Conservation (phyloP, 75 land plant genomes). For the Cryptomeria japonica region DNA sequence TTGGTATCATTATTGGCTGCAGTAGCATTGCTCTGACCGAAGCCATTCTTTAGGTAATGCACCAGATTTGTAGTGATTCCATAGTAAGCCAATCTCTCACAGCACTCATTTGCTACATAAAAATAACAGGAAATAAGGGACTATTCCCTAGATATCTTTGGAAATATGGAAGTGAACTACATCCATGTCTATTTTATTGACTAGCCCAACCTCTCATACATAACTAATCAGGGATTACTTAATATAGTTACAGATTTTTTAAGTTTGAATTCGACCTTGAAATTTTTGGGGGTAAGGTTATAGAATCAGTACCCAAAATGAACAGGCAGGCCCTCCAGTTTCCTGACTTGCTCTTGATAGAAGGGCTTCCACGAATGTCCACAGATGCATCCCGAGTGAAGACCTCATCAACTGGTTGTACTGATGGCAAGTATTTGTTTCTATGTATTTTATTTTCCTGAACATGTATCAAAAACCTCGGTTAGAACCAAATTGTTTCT, state of each 20-base stretch:
- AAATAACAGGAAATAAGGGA: not conserved
- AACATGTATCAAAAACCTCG: not conserved
- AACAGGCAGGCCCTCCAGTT: conserved; percentile 77
- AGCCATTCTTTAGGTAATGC: conserved; percentile 53
- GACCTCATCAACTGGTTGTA: conserved; percentile 16
- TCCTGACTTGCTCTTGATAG: conserved; percentile 63
- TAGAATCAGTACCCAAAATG: conserved; percentile 56
- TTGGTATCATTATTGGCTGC: conserved; percentile 82
- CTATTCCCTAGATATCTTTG: not conserved
- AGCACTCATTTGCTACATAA: conserved; percentile 68
- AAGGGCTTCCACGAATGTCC: conserved; percentile 61
- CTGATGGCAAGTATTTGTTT: not conserved
- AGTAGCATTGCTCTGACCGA: conserved; percentile 51
- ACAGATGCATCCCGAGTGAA: conserved; percentile 74
- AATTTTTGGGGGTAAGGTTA: not conserved
- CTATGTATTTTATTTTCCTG: not conserved
- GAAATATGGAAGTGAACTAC: not conserved
- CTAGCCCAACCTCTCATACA: not conserved
- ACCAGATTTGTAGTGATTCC: conserved; percentile 88
- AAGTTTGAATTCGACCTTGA: not conserved
- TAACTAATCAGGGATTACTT: not conserved
- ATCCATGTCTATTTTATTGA: not conserved
- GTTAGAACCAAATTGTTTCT: not conserved
- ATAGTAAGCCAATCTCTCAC: conserved; percentile 92
- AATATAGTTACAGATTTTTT: not conserved